Evolutionary conservation across 768 basidiomycete species (phyloP), one percentile per base, ranked within the genome.

Genomic region (Phaeotremella skinneri): DNA sequence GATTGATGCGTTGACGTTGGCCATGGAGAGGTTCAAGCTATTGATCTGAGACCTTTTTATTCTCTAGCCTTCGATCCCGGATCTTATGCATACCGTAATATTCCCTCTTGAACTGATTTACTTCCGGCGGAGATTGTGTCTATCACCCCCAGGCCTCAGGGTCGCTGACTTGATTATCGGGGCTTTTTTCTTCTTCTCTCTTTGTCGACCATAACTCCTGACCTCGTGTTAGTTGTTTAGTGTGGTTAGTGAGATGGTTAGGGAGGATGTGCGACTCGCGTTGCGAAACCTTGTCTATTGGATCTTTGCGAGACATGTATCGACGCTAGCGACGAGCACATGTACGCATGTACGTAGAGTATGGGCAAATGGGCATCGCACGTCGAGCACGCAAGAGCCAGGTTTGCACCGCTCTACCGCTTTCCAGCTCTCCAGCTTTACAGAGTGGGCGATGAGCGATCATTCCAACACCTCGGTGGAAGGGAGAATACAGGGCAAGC

Each of bases 11-110:
- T 76, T 93, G 27, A 83, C 85, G 64, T 77, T 81, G 49, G 87
- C 87, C 26, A 87, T 84, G 71, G 82, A 83, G 65, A 88, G 88
- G 85, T 93, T 94, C 72, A 59, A 66, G 45, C 56, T 63, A 4
- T 49, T 73, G 20, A 45, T 45, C 34, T 37, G 17, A 17, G 34
- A n/a, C n/a, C 31, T 49, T 71, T 45, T 71, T 26, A 58, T 43
- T 6, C 26, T 32, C 17, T n/a, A 48, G 25, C 45, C 11, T 9
- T 21, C 45, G 21, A 51, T 27, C 11, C 14, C 11, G 31, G 16
- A 51, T 13, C 25, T 51, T 16, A 7, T 17, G 14, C 30, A 26
- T 26, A 11, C 25, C 49, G 14, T 30, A 14, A 11, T 51, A 11
- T 30, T 6, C 6, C 13, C 17, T 21, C 52, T 31, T 39, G 4